Percentiles rank a stretch among this genome's conserved stretches.
Evolutionary conservation across 2,329 filamentous ascomycete species (phyloP).

Genomic region (Cyphellophora attinorum): DNA sequence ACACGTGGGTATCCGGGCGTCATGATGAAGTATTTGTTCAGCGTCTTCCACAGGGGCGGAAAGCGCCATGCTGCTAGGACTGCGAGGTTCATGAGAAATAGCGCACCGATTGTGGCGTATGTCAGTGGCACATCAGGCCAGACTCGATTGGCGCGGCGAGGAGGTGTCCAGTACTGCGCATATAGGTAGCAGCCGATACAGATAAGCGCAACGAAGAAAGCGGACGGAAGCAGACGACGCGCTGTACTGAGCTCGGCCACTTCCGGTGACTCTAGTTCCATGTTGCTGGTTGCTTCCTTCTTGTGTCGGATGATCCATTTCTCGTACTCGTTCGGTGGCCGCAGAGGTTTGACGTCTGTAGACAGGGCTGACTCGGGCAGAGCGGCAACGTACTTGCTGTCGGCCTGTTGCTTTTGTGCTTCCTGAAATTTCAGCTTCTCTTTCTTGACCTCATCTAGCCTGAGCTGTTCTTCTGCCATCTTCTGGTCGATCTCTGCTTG

Average conservation of each 20-base stretch:
- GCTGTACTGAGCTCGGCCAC: constrained; percentile 14
- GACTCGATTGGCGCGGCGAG: constrained; percentile 36
- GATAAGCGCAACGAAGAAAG: constrained; percentile 28
- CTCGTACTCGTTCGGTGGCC: constrained; percentile 18
- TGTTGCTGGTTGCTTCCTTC: constrained; percentile 12
- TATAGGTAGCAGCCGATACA: constrained; percentile 33
- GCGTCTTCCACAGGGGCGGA: constrained; percentile 44
- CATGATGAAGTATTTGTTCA: constrained; percentile 48
- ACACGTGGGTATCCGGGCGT: constrained; percentile 44
- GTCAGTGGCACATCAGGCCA: constrained; percentile 41
- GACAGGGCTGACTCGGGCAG: constrained; percentile 16
- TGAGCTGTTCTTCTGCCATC: constrained; percentile 32
- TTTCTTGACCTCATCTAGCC: constrained; percentile 22
- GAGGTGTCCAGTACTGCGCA: constrained; percentile 39
- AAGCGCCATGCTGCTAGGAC: constrained; percentile 44
- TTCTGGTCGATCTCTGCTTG: constrained; percentile 43
- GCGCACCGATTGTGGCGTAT: constrained; percentile 39
- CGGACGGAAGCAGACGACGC: constrained; percentile 36
- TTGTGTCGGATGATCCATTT: constrained; percentile 16
- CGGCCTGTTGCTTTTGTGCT: constrained; percentile 22
- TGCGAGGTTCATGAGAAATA: constrained; percentile 41
- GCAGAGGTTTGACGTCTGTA: constrained; percentile 11
- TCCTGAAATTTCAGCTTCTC: no score
- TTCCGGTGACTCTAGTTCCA: constrained; percentile 17
- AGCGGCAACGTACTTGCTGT: constrained; percentile 17